phyloP scores from a whole-genome alignment of 1,139 yeast species.

The Hemisphaericaspora subhashii region DNA sequence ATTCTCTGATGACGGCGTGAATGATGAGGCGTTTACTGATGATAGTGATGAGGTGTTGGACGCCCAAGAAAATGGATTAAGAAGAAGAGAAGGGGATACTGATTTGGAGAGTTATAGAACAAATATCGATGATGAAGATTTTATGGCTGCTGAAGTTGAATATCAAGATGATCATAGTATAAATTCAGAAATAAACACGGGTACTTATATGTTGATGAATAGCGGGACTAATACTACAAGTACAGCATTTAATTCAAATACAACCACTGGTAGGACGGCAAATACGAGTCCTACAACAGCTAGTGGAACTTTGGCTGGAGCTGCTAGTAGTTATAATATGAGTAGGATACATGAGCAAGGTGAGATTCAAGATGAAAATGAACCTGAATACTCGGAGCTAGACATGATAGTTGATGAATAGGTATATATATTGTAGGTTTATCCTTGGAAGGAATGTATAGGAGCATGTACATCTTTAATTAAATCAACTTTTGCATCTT shows the following conservation, averaged over 20 bases:
- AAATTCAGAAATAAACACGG: constrained; percentile 17
- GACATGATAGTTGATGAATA: constrained; percentile 51
- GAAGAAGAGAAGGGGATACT: constrained; percentile 8
- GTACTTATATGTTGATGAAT: constrained; percentile 19
- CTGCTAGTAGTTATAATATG: constrained; percentile 2
- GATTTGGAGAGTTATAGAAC: constrained; percentile 10
- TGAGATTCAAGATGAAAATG: constrained; percentile 15
- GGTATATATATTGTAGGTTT: constrained; percentile 2
- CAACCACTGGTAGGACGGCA: constrained; percentile 20
- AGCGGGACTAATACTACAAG: constrained; percentile 18
- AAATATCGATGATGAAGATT: constrained; percentile 34
- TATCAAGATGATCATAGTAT: constrained; percentile 56
- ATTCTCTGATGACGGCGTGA: constrained; percentile 28
- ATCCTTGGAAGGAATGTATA: constrained; percentile 1
- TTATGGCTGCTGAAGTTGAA: constrained; percentile 61
- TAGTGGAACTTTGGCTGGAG: constrained; percentile 11
- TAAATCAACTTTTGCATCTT: constrained; percentile 77
- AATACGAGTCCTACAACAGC: constrained; percentile 24
- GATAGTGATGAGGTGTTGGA: constrained; percentile 14
- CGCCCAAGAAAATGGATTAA: too few relatives aligned
- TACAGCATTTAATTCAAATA: constrained; percentile 15
- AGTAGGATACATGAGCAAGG: constrained; percentile 6
- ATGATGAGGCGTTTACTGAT: constrained; percentile 24
- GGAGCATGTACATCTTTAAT: constrained; percentile 23
- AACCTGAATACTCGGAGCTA: constrained; percentile 31